Evolutionary conservation across 2,329 filamentous ascomycete genomes (phyloP).

Genomic region (Diaporthe velutina): DNA sequence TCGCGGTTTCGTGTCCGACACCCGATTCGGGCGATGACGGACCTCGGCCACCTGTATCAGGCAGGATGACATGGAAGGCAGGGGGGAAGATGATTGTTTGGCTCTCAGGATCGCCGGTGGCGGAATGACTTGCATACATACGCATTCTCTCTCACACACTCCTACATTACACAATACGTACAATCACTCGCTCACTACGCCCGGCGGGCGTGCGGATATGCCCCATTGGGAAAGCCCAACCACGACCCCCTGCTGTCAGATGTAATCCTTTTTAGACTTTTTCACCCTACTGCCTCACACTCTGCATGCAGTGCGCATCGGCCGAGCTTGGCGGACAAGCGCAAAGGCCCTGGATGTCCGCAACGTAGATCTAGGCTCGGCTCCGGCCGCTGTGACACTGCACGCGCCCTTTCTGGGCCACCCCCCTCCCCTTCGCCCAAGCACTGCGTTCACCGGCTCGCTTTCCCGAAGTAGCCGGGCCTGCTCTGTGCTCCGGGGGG

Average conservation of each 20-base stretch:
- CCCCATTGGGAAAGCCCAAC: conserved; percentile 3
- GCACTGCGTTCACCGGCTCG: conserved; percentile 12
- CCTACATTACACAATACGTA: neutral
- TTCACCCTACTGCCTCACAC: neutral
- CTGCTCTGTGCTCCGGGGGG: neutral
- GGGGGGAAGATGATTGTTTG: neutral
- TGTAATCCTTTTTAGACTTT: conserved; percentile 22
- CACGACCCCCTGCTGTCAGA: conserved; percentile 10
- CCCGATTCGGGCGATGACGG: neutral
- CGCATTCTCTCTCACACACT: neutral
- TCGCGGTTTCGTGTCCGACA: neutral
- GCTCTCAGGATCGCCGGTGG: conserved; percentile 21
- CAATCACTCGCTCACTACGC: neutral
- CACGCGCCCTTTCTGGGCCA: neutral
- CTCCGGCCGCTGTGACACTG: conserved; percentile 21
- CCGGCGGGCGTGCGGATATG: conserved; percentile 14
- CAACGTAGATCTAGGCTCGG: conserved; percentile 27
- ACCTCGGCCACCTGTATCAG: neutral
- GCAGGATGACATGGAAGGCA: neutral
- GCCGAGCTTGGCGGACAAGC: conserved; percentile 12
- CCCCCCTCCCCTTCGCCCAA: neutral
- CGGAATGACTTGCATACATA: conserved; percentile 33
- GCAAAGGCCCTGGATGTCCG: neutral
- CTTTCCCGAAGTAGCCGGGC: neutral
- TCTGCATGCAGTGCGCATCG: conserved; percentile 8